phyloP scores from a whole-genome alignment of 306 rosid species.

The Sicyos baderoa region DNA sequence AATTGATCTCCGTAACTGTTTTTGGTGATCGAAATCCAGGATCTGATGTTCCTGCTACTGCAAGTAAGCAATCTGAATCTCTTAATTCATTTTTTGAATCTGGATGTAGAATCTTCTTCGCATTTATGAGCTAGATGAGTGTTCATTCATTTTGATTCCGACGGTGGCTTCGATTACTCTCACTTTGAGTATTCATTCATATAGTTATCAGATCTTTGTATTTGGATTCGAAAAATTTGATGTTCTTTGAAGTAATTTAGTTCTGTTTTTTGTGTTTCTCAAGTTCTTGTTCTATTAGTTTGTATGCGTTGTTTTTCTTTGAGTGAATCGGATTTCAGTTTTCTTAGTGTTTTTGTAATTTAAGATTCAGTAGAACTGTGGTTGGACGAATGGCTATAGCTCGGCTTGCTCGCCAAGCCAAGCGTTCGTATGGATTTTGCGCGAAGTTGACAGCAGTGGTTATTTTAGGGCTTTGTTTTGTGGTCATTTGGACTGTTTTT shows the following conservation, averaged over 20 bases:
- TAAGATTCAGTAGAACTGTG: conserved; percentile 7
- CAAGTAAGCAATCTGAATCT: conserved; percentile 9
- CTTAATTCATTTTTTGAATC: not conserved
- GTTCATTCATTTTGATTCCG: not conserved
- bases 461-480: conserved; percentile 66
- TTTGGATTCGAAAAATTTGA: not conserved
- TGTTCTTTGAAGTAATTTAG: not conserved
- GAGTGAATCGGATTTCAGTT: conserved; percentile 11
- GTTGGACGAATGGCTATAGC: conserved; percentile 49
- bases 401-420: conserved; percentile 60
- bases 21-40: conserved; percentile 2
- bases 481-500: conserved; percentile 71
- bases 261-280: not conserved
- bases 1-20: not conserved
- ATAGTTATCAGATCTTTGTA: conserved; percentile 10
- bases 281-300: not conserved
- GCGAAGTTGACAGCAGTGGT: conserved; percentile 69
- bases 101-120: conserved; percentile 1
- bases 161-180: not conserved
- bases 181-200: not conserved
- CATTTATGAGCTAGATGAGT: not conserved
- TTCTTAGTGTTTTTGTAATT: not conserved
- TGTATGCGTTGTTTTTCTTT: not conserved
- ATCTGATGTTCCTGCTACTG: conserved; percentile 4
- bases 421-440: conserved; percentile 68